A percentile compares a stretch with the other conserved stretches of the same genome.
phyloP scores from a whole-genome alignment of 139 green algal species.

The Chlamydomonas sp. region DNA sequence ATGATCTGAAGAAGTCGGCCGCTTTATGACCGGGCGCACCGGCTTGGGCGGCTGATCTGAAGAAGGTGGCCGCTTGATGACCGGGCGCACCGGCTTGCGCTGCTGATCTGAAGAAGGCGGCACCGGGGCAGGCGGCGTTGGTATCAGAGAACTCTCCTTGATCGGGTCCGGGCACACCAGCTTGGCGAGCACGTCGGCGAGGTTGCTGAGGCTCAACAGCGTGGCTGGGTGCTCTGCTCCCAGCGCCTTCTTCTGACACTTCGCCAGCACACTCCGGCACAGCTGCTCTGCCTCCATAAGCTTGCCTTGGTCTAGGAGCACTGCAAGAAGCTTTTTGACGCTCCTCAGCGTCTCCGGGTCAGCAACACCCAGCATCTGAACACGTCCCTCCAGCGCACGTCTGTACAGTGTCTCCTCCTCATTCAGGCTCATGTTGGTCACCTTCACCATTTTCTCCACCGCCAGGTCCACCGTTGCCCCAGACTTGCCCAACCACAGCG shows the following conservation, averaged over 20 bases:
- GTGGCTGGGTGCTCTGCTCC: slow-evolving; percentile 21
- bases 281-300: slow-evolving; percentile 18
- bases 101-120: no score
- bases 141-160: no score
- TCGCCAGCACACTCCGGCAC: slow-evolving; percentile 9
- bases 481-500: no score
- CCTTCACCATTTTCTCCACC: no score
- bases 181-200: slow-evolving; percentile 10
- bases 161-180: slow-evolving; percentile 10
- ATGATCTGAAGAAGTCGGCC: no score
- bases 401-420: slow-evolving; percentile 12
- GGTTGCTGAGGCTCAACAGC: neutral
- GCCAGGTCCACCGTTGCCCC: no score
- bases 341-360: slow-evolving; percentile 2
- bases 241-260: neutral
- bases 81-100: no score
- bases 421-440: no score
- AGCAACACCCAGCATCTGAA: slow-evolving; percentile 7
- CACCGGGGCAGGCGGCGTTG: no score
- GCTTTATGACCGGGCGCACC: no score
- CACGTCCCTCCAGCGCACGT: slow-evolving; percentile 15
- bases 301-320: slow-evolving; percentile 1
- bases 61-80: no score
- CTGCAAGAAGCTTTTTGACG: slow-evolving; percentile 6
- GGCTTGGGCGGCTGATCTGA: no score